Evolutionary conservation across 129 eudicot genomes (phyloP).

Genomic region (Centella asiatica): DNA sequence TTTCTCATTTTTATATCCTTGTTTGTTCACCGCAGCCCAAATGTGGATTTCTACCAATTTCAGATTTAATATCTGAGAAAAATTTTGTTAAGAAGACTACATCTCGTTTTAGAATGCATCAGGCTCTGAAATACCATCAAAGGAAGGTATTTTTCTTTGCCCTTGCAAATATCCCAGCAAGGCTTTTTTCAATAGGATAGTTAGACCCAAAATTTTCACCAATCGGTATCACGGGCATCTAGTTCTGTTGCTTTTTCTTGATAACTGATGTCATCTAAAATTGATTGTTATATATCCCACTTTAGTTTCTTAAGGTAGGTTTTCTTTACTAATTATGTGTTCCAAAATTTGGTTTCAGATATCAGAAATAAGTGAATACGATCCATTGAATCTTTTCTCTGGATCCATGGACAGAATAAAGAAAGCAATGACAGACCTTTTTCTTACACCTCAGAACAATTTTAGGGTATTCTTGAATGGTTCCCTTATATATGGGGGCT

Average conservation of each 20-base stretch:
- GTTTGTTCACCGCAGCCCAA: constrained; percentile 49
- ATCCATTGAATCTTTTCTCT: constrained; percentile 83
- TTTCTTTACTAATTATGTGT: constrained; percentile 7
- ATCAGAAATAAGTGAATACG: constrained; percentile 66
- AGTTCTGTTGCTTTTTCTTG: neutral
- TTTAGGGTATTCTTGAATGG: constrained; percentile 88
- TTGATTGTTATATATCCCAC: no score
- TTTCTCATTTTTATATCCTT: constrained; percentile 1
- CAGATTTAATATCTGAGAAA: constrained; percentile 58
- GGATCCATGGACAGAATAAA: constrained; percentile 58
- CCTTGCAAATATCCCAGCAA: constrained; percentile 8
- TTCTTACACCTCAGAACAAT: constrained; percentile 79
- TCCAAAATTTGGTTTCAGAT: constrained; percentile 34
- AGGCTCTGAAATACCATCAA: constrained; percentile 55
- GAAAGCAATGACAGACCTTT: constrained; percentile 66
- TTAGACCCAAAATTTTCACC: neutral
- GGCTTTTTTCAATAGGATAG: neutral
- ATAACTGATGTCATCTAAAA: neutral
- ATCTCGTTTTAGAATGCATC: constrained; percentile 83
- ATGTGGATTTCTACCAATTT: constrained; percentile 80
- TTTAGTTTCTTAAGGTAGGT: neutral
- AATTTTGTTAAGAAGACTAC: constrained; percentile 49
- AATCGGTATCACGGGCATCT: neutral
- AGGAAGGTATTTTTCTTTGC: constrained; percentile 42
- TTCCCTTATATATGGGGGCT: constrained; percentile 64